Evolutionary conservation across 352 stramenopile species (phyloP).

Genomic region (Globisporangium echinulatum): DNA sequence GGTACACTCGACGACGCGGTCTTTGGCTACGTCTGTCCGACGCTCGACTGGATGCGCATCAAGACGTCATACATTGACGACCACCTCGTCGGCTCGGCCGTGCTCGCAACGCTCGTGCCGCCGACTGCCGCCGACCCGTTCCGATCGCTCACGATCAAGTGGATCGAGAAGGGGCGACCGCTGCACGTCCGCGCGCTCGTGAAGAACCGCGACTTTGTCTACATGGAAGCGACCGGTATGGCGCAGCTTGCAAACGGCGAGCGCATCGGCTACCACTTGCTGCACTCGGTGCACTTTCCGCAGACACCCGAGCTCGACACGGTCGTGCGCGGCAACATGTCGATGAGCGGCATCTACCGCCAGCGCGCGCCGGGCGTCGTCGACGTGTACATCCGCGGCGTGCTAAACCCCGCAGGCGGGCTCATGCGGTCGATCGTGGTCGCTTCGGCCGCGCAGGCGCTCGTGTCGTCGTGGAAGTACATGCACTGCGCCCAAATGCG

Average conservation of each 20-base stretch:
- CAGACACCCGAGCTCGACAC: constrained; percentile 28
- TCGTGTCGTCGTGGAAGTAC: constrained; percentile 28
- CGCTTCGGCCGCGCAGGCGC: constrained; percentile 20
- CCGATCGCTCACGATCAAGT: constrained; percentile 28
- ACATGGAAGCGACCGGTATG: constrained; percentile 52
- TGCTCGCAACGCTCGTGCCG: constrained; percentile 11
- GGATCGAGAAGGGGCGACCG: constrained; percentile 41
- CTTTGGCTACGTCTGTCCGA: constrained; percentile 16
- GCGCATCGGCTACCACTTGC: constrained; percentile 10
- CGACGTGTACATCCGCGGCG: constrained; percentile 43
- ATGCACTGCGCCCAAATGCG: constrained; percentile 55
- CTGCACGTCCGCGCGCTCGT: constrained; percentile 34
- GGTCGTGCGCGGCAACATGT: constrained; percentile 40
- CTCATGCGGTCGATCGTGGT: constrained; percentile 31
- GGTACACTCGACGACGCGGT: constrained; percentile 15
- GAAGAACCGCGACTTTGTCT: constrained; percentile 60
- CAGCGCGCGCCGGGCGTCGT: constrained; percentile 32
- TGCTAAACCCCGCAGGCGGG: constrained; percentile 22
- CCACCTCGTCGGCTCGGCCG: constrained; percentile 6
- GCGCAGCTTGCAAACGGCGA: constrained; percentile 9
- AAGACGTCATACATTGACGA: constrained; percentile 40
- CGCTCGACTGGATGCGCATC: constrained; percentile 44
- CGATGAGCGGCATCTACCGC: constrained; percentile 46
- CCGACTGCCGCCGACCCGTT: constrained; percentile 8
- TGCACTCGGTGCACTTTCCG: constrained; percentile 49